Percentiles rank a stretch among this genome's conserved stretches.
Conservation (phyloP, 2,329 filamentous ascomycete species). For the Ceratocystis colombiana region DNA sequence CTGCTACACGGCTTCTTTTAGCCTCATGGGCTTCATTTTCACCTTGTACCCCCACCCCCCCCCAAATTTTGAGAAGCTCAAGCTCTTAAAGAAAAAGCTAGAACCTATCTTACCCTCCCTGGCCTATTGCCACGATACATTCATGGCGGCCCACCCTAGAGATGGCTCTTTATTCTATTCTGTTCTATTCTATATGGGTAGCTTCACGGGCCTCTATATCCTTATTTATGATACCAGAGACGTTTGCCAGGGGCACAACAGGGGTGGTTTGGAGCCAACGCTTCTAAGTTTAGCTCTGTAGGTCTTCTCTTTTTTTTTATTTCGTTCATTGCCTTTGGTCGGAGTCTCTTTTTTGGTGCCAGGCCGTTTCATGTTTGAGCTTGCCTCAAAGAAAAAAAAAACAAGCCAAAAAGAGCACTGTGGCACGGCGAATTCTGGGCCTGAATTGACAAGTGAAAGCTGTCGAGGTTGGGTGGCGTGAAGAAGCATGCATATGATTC, state of each 20-base stretch:
- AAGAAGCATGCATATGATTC: neutral
- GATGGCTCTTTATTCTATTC: neutral
- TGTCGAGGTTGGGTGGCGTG: neutral
- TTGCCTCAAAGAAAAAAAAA: neutral
- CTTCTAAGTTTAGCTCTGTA: neutral
- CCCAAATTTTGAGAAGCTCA: neutral
- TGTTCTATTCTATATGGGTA: neutral
- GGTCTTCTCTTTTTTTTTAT: constrained; percentile 6
- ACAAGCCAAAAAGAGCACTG: neutral
- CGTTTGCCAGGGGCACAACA: neutral
- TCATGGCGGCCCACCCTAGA: neutral
- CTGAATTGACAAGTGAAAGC: neutral
- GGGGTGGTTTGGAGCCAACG: neutral
- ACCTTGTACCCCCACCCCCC: neutral
- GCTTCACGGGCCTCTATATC: neutral
- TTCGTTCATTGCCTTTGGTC: neutral
- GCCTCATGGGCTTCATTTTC: neutral
- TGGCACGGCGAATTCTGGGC: neutral
- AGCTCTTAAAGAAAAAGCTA: constrained; percentile 10
- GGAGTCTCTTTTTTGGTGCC: constrained; percentile 7
- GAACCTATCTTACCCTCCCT: neutral
- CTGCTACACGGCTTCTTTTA: neutral
- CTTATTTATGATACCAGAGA: neutral
- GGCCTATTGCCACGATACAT: neutral
- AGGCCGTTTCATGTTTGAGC: neutral